Conservation (phyloP, 208 protist species). For the Angomonas deanei region DNA sequence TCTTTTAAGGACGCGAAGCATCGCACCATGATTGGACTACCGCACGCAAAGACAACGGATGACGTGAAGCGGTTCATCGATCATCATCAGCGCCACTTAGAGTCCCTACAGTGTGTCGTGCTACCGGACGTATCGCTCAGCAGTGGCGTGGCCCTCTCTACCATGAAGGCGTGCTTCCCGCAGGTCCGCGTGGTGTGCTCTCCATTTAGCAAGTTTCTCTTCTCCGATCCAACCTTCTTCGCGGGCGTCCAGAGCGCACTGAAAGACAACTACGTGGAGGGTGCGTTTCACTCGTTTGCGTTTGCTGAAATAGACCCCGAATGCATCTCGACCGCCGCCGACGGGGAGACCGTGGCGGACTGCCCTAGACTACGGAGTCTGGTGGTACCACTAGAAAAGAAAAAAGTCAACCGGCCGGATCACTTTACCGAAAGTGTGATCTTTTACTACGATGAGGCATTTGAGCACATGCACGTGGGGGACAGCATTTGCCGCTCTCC, state of each 20-base stretch:
- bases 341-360: constrained; percentile 20
- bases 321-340: constrained; percentile 18
- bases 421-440: constrained; percentile 57
- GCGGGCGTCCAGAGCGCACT: constrained; percentile 38
- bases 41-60: constrained; percentile 21
- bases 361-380: not conserved
- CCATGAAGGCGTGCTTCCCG: constrained; percentile 31
- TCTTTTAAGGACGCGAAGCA: constrained; percentile 22
- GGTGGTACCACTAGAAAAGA: constrained; percentile 14
- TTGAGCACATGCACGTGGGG: constrained; percentile 45
- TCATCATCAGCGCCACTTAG: constrained; percentile 21
- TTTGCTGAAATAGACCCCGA: constrained; percentile 21
- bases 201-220: constrained; percentile 38
- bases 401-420: constrained; percentile 22
- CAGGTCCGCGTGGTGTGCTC: constrained; percentile 44
- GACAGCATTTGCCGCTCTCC: constrained; percentile 36
- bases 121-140: constrained; percentile 45
- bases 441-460: constrained; percentile 58
- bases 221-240: constrained; percentile 68
- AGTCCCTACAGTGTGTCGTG: constrained; percentile 36
- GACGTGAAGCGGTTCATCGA: constrained; percentile 41
- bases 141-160: constrained; percentile 22
- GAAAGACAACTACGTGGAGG: constrained; percentile 27
- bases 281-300: constrained; percentile 9
- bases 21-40: constrained; percentile 58